Evolutionary conservation across 805 yeast genomes (phyloP), one percentile per base, ranked within the genome.

Genomic region (Candida endomychidarum): DNA sequence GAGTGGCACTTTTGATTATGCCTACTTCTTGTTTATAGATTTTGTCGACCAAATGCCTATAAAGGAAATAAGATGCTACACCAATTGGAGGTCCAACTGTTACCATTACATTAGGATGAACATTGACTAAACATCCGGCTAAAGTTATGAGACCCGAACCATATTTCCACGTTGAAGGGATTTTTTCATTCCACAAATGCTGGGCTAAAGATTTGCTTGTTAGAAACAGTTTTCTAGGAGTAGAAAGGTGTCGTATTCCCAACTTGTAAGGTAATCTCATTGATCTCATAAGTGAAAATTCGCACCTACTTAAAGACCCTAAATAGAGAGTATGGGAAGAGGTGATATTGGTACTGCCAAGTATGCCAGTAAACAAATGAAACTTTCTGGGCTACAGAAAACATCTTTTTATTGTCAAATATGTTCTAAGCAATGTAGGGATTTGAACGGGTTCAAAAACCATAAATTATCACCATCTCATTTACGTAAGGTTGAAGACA

Each of bases 391-490:
- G 2, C 78, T 90, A 18, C 97, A 90, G 61, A 81, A 86, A 54
- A 75, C 93, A 38, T 73, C 79, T 45, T 91, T 79, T 73, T 95
- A 89, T 61, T 93, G 99, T 60, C 98, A 84, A 58, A 74, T 87
- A 2, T 93, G 99, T 55, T 78, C 75, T 56, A 88, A 91, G 54
- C 99, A 93, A 63, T 90, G 98, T 58, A 68, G 97, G 40, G 99
- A 95, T 58, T 95, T 86, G 47, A 91, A 93, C 63, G 99, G 99
- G 18, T 93, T 86, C 68, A 83, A 85, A 53, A 84, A 91, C 53
- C 99, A 93, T 59, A 73, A 83, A n/a, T 72, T 74, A 47, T 81
- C 95, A n/a, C 87, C 86, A 32, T 70, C 85, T 1, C 99, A 93
- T 57, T 61, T 75, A 34, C 75, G 77, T 14, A 77, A 76, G 38